Evolutionary conservation across 1,139 yeast genomes (phyloP).

Genomic region (Torulaspora globosa): DNA sequence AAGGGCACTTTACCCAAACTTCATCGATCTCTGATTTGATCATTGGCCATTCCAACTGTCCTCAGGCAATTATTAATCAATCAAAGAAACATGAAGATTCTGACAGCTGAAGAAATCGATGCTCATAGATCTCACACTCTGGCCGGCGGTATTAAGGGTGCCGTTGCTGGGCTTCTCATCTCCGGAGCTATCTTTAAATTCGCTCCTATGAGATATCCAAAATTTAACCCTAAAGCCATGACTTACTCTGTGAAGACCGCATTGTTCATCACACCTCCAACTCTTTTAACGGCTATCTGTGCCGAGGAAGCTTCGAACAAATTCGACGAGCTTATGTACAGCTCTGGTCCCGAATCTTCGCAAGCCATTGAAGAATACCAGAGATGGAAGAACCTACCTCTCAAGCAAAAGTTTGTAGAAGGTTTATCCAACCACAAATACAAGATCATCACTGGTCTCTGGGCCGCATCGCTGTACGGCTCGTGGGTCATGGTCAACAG

Average conservation of each 20-base stretch:
- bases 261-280: conserved; percentile 56
- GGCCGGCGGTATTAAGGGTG: conserved; percentile 62
- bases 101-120: conserved; percentile 59
- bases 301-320: conserved; percentile 58
- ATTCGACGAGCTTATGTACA: conserved; percentile 51
- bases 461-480: conserved; percentile 86
- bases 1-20: not conserved
- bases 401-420: conserved; percentile 45
- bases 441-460: conserved; percentile 67
- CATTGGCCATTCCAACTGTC: not conserved
- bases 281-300: conserved; percentile 48
- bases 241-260: conserved; percentile 57
- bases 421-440: conserved; percentile 59
- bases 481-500: conserved; percentile 73
- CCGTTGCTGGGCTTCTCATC: conserved; percentile 49
- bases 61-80: not conserved
- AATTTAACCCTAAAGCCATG: conserved; percentile 39
- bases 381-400: conserved; percentile 49
- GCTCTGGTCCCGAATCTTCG: conserved; percentile 37
- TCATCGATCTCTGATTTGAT: not conserved
- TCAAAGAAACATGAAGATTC: conserved; percentile 54
- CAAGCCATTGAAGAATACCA: conserved; percentile 47
- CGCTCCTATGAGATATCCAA: conserved; percentile 44
- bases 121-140: conserved; percentile 58
- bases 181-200: conserved; percentile 48